Evolutionary conservation across 225 moss, liverwort and hornwort genomes (phyloP).

Genomic region (Physcomitrellopsis africana): DNA sequence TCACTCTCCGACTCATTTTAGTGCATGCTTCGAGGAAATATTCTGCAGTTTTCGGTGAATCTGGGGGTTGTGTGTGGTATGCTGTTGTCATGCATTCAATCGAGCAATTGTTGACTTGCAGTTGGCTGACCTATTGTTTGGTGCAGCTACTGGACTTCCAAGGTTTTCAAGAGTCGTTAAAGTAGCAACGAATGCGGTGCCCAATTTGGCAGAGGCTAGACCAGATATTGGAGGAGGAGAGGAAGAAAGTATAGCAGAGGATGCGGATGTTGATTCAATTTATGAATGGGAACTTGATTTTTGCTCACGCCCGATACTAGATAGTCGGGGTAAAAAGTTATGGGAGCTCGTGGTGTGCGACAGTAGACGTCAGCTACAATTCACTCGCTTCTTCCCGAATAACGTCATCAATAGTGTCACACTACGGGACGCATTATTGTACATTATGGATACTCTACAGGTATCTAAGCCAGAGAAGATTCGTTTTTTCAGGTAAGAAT

Average conservation of each 20-base stretch:
- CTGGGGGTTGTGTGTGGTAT: not conserved
- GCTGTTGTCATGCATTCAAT: not conserved
- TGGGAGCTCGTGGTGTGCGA: slow-evolving; percentile 99
- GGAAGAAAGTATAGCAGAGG: slow-evolving; percentile 80
- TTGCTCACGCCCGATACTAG: slow-evolving; percentile 92
- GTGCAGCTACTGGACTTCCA: slow-evolving; percentile 40
- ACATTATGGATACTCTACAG: slow-evolving; percentile 83
- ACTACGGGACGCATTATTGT: slow-evolving; percentile 79
- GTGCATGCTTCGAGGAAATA: not conserved
- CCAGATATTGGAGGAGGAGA: slow-evolving; percentile 77
- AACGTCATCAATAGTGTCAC: slow-evolving; percentile 97
- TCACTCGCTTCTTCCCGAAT: slow-evolving; percentile 85
- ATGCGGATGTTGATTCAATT: slow-evolving; percentile 71
- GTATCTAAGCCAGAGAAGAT: slow-evolving; percentile 93
- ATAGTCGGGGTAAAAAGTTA: slow-evolving; percentile 87
- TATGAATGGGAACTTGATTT: slow-evolving; percentile 98
- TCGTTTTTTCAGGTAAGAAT: slow-evolving; percentile 83
- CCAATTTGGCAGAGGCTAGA: slow-evolving; percentile 61
- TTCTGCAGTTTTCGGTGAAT: not conserved
- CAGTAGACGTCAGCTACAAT: slow-evolving; percentile 83
- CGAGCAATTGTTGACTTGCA: slow-evolving; percentile 11
- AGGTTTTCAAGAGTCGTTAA: slow-evolving; percentile 33
- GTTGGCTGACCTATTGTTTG: not conserved
- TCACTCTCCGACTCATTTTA: not conserved
- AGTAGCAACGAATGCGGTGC: slow-evolving; percentile 49